Conservation (phyloP, 2,329 filamentous ascomycete genomes). For the Nothophoma quercina region DNA sequence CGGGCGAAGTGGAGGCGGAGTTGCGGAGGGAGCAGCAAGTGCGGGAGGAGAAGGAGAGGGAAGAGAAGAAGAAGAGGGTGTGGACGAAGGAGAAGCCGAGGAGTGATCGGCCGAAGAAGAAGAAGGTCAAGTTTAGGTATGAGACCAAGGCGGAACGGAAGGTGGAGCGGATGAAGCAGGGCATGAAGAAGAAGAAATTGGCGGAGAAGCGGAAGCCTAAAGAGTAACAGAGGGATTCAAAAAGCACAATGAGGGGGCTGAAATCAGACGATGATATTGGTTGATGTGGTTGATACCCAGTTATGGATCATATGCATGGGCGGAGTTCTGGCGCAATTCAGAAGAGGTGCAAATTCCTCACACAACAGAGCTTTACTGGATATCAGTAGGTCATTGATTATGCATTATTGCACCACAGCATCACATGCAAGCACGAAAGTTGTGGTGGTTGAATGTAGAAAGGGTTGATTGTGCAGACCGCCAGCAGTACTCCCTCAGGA, state of each 20-base stretch:
- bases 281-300: slow-evolving; percentile 12
- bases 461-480: slow-evolving; percentile 18
- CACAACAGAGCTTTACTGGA: not conserved
- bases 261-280: no score
- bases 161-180: slow-evolving; percentile 66
- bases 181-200: slow-evolving; percentile 73
- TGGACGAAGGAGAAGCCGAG: slow-evolving; percentile 64
- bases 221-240: slow-evolving; percentile 20
- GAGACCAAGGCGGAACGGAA: slow-evolving; percentile 86
- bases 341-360: not conserved
- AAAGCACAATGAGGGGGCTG: no score
- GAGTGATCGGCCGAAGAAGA: slow-evolving; percentile 68
- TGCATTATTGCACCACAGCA: not conserved
- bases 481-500: slow-evolving; percentile 36
- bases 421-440: not conserved
- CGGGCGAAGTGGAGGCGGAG: slow-evolving; percentile 47
- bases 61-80: slow-evolving; percentile 53
- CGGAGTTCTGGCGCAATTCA: slow-evolving; percentile 13
- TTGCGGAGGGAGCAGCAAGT: slow-evolving; percentile 52
- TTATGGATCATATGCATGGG: slow-evolving; percentile 21
- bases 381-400: not conserved
- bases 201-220: slow-evolving; percentile 63
- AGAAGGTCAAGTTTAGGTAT: slow-evolving; percentile 92
- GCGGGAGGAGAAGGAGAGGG: slow-evolving; percentile 31
- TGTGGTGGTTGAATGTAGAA: slow-evolving; percentile 4